Evolutionary conservation across 1,284 basidiomycete species (phyloP), one percentile per base, ranked within the genome.

Genomic region (Rhodotorula sp.): DNA sequence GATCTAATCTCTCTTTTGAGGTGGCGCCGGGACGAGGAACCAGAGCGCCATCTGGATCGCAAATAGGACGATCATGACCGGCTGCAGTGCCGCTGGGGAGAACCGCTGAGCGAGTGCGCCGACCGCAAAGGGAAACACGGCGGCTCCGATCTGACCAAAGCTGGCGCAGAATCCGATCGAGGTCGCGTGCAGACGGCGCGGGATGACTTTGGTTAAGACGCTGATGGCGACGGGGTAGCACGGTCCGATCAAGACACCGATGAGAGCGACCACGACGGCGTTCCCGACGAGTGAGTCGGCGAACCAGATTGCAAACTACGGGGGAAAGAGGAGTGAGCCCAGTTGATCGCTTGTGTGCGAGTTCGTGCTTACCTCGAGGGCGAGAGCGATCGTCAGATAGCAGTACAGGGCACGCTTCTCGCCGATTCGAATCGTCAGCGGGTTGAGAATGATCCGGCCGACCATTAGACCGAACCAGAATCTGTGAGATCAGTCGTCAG

Each of bases 1-100:
- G 4, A 15, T 18, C 53, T 63, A 74, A n/a, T 74, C 73, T 46
- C 54, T 57, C 68, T 74, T 72, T 24, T 54, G 56, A 2, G 10
- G 53, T 5, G 64, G 58, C 3, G 45, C 14, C 0, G 70, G 70
- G 1, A 64, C 56, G 6, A 49, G 15, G 18, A 44, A 6, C 73
- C 73, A 74, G 4, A 70, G 29, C 5, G 4, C 49, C 2, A 56
- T 6, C 53, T 66, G 56, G 69, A 75, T 59, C 57, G 72, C 69
- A 64, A 75, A 57, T 26, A 77, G n/a, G 58, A 70, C 60, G 26
- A 75, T 26, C 66, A 73, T 66, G 26, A 73, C 69, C 7, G 72
- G 72, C 29, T 73, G 74, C 0, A 75, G 66, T 1, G 46, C 74
- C 4, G 24, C 48, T 0, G 74, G 70, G 0, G 46, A 46, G 54